Percentiles rank a stretch among this genome's conserved stretches.
Evolutionary conservation across 352 stramenopile species (phyloP).

Genomic region (Phytophthora tubulina): DNA sequence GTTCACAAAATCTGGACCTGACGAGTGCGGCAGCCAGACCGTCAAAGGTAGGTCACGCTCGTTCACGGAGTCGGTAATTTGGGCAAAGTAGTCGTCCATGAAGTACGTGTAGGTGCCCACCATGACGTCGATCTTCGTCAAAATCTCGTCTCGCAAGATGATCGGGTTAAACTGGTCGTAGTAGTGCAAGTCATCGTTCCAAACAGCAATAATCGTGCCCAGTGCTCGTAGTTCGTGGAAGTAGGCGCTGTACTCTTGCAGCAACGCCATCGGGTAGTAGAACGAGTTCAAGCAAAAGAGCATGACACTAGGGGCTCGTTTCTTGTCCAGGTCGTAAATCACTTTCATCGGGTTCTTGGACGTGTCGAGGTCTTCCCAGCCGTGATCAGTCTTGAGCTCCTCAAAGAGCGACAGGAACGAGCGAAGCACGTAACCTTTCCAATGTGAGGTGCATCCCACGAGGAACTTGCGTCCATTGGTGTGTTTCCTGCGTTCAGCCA

Average conservation of each 20-base stretch:
- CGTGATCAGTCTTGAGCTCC: slow-evolving; percentile 66
- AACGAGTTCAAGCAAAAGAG: slow-evolving; percentile 87
- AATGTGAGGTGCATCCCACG: slow-evolving; percentile 70
- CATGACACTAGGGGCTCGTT: slow-evolving; percentile 70
- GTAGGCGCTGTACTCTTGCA: slow-evolving; percentile 70
- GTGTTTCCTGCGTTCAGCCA: slow-evolving; percentile 63
- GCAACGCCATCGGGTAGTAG: slow-evolving; percentile 67
- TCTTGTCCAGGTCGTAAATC: slow-evolving; percentile 72
- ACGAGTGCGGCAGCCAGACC: slow-evolving; percentile 76
- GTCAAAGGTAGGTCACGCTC: slow-evolving; percentile 69
- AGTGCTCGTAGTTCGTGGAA: slow-evolving; percentile 74
- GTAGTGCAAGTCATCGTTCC: slow-evolving; percentile 85
- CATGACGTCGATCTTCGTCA: slow-evolving; percentile 74
- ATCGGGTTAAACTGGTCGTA: slow-evolving; percentile 82
- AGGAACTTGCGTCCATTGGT: slow-evolving; percentile 82
- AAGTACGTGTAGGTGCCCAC: slow-evolving; percentile 82
- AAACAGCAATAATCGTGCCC: slow-evolving; percentile 77
- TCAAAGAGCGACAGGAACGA: slow-evolving; percentile 77
- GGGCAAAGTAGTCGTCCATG: slow-evolving; percentile 82
- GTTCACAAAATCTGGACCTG: slow-evolving; percentile 68
- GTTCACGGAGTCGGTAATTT: slow-evolving; percentile 56
- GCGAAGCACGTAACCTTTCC: slow-evolving; percentile 70
- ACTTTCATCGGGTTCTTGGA: slow-evolving; percentile 59
- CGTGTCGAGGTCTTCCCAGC: slow-evolving; percentile 73
- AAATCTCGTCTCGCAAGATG: slow-evolving; percentile 65